Evolutionary conservation across 2,329 filamentous ascomycete species (phyloP), one percentile per base, ranked within the genome.

Genomic region (Botrytis pseudocinerea): DNA sequence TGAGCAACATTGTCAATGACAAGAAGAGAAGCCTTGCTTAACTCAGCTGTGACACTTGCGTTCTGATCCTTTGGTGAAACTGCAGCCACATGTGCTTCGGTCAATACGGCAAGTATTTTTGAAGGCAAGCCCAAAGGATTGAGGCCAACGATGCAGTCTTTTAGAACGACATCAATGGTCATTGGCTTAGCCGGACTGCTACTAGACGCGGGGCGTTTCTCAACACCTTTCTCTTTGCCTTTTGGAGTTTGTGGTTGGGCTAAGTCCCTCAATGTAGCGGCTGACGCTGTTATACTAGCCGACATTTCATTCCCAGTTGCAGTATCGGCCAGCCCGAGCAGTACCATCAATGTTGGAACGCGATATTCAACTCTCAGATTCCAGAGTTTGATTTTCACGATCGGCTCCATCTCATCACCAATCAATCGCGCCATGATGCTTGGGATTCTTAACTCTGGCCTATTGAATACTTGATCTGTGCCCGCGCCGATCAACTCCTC

Each of bases 391-490:
- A 98, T 82, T 81, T 97, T 97, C 76, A 98, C 85, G 10, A 93
- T 90, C 0, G 97, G 95, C 76, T 98, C 95, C 83, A 97, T 93
- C 80, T 98, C 95, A 80, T 98, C 95, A 0, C 94, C 94, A 76
- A 99, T 93, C 83, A 97, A 92, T 68, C 96, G 89, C 74, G 93
- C 89, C 91, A 97, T 97, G 70, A 98, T 81, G 76, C 95, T 93
- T 0, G 91, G 90, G 1, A 88, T 83, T 76, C 78, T 76, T n/a
- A 71, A 69, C 57, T 75, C 75, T 25, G 75, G 71, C 35, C 80
- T 78, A 61, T 77, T 76, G n/a, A 79, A 65, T 40, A 78, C 78
- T 51, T 77, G 73, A 73, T 78, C 76, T 40, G 77, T 81, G 7
- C 80, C 80, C 28, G 85, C 89, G 59, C 90, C 90, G 8, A 98